Evolutionary conservation across 441 rosid genomes (phyloP), one percentile per base, ranked within the genome.

Genomic region (Erysimum cheiri): DNA sequence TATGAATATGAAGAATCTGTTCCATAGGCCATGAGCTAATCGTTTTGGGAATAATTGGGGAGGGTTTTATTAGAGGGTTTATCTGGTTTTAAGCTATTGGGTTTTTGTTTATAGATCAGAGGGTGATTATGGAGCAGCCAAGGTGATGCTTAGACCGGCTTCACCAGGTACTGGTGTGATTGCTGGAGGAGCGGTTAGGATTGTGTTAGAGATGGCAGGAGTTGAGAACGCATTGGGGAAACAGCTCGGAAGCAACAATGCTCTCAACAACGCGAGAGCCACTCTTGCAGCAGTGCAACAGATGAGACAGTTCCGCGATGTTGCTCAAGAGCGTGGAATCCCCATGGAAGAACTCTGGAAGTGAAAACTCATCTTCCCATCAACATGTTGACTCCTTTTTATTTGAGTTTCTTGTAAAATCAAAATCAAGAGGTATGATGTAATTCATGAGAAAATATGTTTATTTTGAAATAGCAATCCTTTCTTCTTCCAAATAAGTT

Each of bases 91-190:
- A 22, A 22, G 24, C 24, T 22, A 22, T 22, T 22, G 24, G 24
- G 24, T 22, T 3, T 73, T 64, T 75, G 65, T 77, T 24, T 71
- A 76, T 83, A 94, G 96, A 75, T 74, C 97, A 33, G 96, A 89
- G 1, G 98, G 97, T 13, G 89, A 88, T 49, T 90, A 67, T 48
- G 98, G 97, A 72, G 98, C 96, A 46, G 97, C 98, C 0, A 85
- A 78, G 76, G 98, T 94, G 86, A 94, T 94, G 97, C 93, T 91
- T 54, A 88, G 97, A 82, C 98, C 98, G 9, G 97, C 97, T 49
- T 83, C 96, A 32, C 98, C 96, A 19, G 98, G 98, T 73, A 88
- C 97, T 0, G 98, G 98, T 69, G 96, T 94, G 70, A 88, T 88
- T 80, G 98, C 98, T 1, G 97, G 97, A 71, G 97, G 96, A 72